Evolutionary conservation across 768 basidiomycete species (phyloP).

Genomic region (Multifurca ochricompacta): DNA sequence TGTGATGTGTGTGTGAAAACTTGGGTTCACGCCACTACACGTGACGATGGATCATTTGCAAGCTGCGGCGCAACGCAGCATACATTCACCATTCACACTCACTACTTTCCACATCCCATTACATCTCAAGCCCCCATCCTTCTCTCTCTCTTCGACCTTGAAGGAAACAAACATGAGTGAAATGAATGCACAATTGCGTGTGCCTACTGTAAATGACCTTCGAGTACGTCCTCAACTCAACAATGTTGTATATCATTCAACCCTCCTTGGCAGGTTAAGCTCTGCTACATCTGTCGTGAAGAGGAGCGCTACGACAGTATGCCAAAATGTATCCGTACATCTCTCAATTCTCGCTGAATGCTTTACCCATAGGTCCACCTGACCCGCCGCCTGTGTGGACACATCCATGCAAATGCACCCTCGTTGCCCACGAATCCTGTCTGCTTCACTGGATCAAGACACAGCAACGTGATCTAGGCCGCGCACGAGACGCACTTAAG

Average conservation of each 20-base stretch:
- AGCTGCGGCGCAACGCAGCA: too few relatives aligned
- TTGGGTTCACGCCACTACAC: too few relatives aligned
- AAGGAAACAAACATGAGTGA: neutral
- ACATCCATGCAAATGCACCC: constrained; percentile 74
- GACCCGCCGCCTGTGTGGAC: constrained; percentile 56
- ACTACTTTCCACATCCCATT: neutral
- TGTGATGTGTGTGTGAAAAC: too few relatives aligned
- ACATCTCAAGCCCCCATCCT: neutral
- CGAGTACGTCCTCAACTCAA: constrained; percentile 18
- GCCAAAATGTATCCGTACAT: neutral
- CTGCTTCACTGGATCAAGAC: constrained; percentile 74
- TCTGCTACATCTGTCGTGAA: constrained; percentile 76
- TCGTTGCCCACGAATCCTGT: constrained; percentile 74
- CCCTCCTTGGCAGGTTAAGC: constrained; percentile 41
- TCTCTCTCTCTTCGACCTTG: neutral
- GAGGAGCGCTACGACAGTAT: constrained; percentile 50
- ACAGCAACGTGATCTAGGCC: constrained; percentile 47
- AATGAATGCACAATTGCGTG: neutral
- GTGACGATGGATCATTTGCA: too few relatives aligned
- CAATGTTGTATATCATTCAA: neutral
- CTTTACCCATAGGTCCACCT: constrained; percentile 34
- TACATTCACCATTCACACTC: too few relatives aligned
- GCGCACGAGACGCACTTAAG: constrained; percentile 59
- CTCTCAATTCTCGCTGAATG: neutral
- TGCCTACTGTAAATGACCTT: constrained; percentile 30